phyloP scores from a whole-genome alignment of 768 basidiomycete genomes.

The Podaxis carcinomalis region DNA sequence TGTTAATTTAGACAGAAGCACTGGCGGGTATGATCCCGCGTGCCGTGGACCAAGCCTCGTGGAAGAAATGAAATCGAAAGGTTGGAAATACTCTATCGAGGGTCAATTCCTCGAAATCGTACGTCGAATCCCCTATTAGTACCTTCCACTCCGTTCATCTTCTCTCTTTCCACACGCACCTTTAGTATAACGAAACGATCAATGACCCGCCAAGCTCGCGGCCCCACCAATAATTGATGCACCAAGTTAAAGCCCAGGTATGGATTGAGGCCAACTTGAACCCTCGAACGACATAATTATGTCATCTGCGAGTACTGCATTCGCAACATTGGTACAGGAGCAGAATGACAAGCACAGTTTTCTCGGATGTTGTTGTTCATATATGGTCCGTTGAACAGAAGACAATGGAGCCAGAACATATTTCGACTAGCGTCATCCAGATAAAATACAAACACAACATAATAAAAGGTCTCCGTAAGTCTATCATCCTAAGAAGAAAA shows the following conservation, averaged over 20 bases:
- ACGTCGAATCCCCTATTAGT: conserved; percentile 22
- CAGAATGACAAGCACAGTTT: no score
- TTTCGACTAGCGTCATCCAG: neutral
- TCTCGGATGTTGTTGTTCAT: no score
- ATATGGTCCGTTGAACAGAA: no score
- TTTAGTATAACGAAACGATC: conserved; percentile 88
- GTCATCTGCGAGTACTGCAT: no score
- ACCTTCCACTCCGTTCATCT: neutral
- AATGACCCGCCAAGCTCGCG: no score
- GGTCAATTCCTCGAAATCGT: conserved; percentile 97
- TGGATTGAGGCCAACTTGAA: no score
- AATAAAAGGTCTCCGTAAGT: neutral
- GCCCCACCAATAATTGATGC: no score
- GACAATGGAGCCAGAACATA: no score
- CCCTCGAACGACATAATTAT: no score
- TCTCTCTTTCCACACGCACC: neutral
- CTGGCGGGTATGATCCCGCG: conserved; percentile 88
- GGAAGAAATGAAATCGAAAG: conserved; percentile 69
- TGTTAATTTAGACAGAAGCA: conserved; percentile 40
- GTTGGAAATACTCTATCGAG: conserved; percentile 89
- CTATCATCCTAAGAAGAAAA: neutral
- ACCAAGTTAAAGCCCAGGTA: no score
- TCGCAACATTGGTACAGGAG: no score
- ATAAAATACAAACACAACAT: neutral
- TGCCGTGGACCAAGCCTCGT: conserved; percentile 85